Evolutionary conservation across 225 moss, liverwort and hornwort genomes (phyloP), one percentile per base, ranked within the genome.

Genomic region (Physcomitrellopsis africana): DNA sequence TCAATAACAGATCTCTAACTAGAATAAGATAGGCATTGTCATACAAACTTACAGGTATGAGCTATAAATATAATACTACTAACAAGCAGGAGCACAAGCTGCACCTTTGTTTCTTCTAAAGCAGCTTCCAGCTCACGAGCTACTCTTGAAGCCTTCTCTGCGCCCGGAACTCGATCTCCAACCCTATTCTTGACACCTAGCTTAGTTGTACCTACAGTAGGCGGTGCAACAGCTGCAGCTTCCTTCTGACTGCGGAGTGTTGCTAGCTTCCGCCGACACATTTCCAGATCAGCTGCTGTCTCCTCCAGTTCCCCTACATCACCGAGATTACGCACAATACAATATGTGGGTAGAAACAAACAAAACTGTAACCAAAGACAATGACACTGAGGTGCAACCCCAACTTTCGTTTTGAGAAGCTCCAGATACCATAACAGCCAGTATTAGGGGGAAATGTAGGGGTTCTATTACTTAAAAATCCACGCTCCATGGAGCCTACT

Each of bases 301-400:
- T 99, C 97, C 83, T 99, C 97, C 70, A 99, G 82, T 69, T 99
- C 95, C 81, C 89, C 97, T 99, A 77, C 3, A 81, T 61, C 55
- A 72, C n/a, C 65, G n/a, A 72, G 49, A 59, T 66, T 26, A 60
- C 3, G 69, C 44, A 23, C 63, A 63, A 69, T 80, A 41, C 58
- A 72, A 26, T 17, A 59, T 52, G 17, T 53, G 66, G 24, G 0
- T 44, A 59, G 64, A 5, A 49, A 42, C 42, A 68, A 51, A 65
- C 18, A 43, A 65, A 11, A 17, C 26, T 8, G 60, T 4, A 74
- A n/a, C 10, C 14, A 23, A 67, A 44, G 37, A 67, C 44, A 29
- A 56, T 67, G 24, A 23, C 54, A 56, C 26, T 65, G 44, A 58
- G 17, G 70, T 45, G 8, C 37, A 45, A 27, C 42, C 53, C 23